phyloP scores from a whole-genome alignment of 352 stramenopile genomes.

The Phytophthora citricola region DNA sequence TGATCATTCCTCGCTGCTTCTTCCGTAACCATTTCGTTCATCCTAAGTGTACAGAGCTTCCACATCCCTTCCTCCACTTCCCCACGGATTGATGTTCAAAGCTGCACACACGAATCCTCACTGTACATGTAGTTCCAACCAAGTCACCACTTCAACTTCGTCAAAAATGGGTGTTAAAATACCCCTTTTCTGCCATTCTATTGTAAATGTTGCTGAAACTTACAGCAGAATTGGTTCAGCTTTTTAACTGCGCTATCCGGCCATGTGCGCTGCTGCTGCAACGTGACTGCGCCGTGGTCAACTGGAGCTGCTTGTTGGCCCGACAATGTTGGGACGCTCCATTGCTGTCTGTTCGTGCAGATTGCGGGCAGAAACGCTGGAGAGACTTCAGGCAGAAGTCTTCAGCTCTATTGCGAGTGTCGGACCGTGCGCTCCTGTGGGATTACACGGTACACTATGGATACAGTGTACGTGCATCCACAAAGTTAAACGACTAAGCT shows the following conservation, averaged over 20 bases:
- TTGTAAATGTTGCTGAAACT: slow-evolving; percentile 2
- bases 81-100: too few relatives aligned
- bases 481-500: neutral
- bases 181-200: slow-evolving; percentile 3
- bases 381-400: slow-evolving; percentile 1
- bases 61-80: too few relatives aligned
- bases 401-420: neutral
- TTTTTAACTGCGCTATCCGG: slow-evolving; percentile 26
- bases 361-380: slow-evolving; percentile 5
- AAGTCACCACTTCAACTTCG: slow-evolving; percentile 1
- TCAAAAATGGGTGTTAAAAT: neutral
- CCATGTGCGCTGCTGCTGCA: slow-evolving; percentile 23
- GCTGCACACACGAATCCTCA: neutral
- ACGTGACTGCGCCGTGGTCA: slow-evolving; percentile 6
- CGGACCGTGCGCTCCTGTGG: slow-evolving; percentile 20
- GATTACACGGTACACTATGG: neutral
- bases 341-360: slow-evolving; percentile 14
- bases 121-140: too few relatives aligned
- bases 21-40: too few relatives aligned
- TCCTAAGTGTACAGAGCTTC: too few relatives aligned
- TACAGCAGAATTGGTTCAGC: slow-evolving; percentile 9
- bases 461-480: neutral
- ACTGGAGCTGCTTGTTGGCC: too few relatives aligned
- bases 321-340: too few relatives aligned
- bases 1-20: too few relatives aligned